Base-by-base conservation (phyloP, 139 green algal genomes). In the Pleodorina starrii region DNA sequence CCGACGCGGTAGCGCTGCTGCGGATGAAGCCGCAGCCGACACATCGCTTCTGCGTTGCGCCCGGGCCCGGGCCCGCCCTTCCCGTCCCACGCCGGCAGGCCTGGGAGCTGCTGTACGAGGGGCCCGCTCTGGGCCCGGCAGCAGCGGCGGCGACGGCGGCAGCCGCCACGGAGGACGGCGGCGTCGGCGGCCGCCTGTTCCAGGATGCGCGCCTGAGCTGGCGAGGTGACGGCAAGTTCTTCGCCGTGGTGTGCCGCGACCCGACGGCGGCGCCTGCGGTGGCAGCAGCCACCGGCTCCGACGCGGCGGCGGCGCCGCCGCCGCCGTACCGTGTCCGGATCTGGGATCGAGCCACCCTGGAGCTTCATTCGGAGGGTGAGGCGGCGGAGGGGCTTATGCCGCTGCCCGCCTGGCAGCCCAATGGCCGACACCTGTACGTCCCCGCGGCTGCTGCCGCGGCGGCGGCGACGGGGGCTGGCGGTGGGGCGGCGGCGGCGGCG, bases 371-470 rank as follows among this genome's bases (percentile, higher is more conserved):
- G 0, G 48, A 77, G 5, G 94, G 89, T 0, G 94, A 97, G 87
- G 42, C 46, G 0, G 90, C 86, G 3, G 69, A 84, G 40, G 93
- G 79, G 5, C 90, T 97, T 48, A 57, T 90, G 68, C 90, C 84
- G n/a, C 35, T 89, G 14, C 40, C 97, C 9, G 93, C 94, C 35
- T 99, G 97, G 97, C 96, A 98, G 90, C 97, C 97, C 71, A 98
- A 98, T 78, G 96, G 97, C 16, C 87, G 97, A 0, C 94, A 98
- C 86, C 84, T 99, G 40, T 98, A 97, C 82, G 87, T 74, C 0
- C 11, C 36, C 43, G 72, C 75, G 16, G 5, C 44, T 16, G 36
- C 84, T 43, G 60, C 72, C 50, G 57, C 44, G 25, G 36, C 84
- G 50, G 60, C 72, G 50, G 57, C 43, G 57, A 43, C 88, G 35